These are phyloP conservation scores for Vigna mungo DNA, from an alignment of 306 rosid genomes.

Conservation along the genomic window DNA sequence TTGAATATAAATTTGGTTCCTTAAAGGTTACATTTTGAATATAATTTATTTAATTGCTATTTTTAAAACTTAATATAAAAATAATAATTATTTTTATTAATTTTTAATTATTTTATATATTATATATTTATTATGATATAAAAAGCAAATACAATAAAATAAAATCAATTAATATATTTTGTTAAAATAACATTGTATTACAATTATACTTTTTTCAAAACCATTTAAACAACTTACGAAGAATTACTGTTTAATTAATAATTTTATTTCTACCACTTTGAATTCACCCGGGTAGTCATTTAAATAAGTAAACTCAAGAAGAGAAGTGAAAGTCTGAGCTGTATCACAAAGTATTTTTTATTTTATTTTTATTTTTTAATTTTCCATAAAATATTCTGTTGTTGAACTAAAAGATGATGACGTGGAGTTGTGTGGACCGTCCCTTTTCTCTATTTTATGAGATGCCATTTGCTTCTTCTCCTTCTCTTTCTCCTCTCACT, in stretches of 20 bases:
- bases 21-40: too few species aligned
- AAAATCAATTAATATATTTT: too few species aligned
- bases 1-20: too few species aligned
- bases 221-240: too few species aligned
- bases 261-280: slow-evolving; percentile 16
- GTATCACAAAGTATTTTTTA: background rate
- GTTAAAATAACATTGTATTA: too few species aligned
- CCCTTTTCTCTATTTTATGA: slow-evolving; percentile 50
- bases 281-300: slow-evolving; percentile 33
- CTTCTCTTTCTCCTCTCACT: slow-evolving; percentile 20
- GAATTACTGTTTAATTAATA: background rate
- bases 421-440: slow-evolving; percentile 72
- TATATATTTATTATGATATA: too few species aligned
- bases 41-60: too few species aligned
- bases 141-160: too few species aligned
- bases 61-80: too few species aligned
- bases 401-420: slow-evolving; percentile 17
- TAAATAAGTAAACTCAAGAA: slow-evolving; percentile 11
- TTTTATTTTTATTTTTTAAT: background rate
- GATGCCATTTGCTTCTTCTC: slow-evolving; percentile 47
- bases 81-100: too few species aligned
- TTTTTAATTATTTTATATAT: too few species aligned
- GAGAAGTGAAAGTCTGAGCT: background rate
- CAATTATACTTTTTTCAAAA: too few species aligned
- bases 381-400: background rate